These are phyloP conservation scores for Verticillium zaregamsianum DNA, from an alignment of 2,329 filamentous ascomycete species.

Conservation along the genomic window DNA sequence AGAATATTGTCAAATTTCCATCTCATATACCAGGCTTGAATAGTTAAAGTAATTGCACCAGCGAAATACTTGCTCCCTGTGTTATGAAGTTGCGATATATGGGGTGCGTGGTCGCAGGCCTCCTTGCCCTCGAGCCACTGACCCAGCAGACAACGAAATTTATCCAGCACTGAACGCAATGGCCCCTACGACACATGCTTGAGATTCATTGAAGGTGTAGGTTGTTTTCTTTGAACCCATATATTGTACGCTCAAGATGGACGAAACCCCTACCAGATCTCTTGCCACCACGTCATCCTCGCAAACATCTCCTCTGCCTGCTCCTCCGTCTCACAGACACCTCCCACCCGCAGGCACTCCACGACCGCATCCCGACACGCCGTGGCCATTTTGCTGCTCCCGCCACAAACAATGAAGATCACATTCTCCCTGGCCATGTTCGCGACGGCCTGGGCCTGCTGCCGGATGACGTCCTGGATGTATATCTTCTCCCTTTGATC, in stretches of 20 bases:
- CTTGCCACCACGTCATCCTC: slow-evolving; percentile 48
- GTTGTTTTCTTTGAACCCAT: too few relatives aligned
- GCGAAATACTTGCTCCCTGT: too few relatives aligned
- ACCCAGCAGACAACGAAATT: too few relatives aligned
- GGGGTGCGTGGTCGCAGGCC: too few relatives aligned
- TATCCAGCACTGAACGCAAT: too few relatives aligned
- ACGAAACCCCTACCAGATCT: slow-evolving; percentile 49
- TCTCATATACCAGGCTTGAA: too few relatives aligned
- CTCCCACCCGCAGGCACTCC: slow-evolving; percentile 38
- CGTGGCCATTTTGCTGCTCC: slow-evolving; percentile 54
- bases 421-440: slow-evolving; percentile 32
- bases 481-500: slow-evolving; percentile 47
- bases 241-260: background rate
- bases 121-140: too few relatives aligned
- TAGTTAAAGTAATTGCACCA: too few relatives aligned
- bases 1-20: too few relatives aligned
- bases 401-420: slow-evolving; percentile 52
- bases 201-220: too few relatives aligned
- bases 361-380: slow-evolving; percentile 49
- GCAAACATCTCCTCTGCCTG: slow-evolving; percentile 32
- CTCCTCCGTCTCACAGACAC: slow-evolving; percentile 25
- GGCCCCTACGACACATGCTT: too few relatives aligned
- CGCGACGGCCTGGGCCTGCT: slow-evolving; percentile 32
- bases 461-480: slow-evolving; percentile 50
- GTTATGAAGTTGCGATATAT: too few relatives aligned